Percentiles rank a stretch among this genome's conserved stretches.
phyloP scores from a whole-genome alignment of 1,139 yeast species.

The Diutina sp. region DNA sequence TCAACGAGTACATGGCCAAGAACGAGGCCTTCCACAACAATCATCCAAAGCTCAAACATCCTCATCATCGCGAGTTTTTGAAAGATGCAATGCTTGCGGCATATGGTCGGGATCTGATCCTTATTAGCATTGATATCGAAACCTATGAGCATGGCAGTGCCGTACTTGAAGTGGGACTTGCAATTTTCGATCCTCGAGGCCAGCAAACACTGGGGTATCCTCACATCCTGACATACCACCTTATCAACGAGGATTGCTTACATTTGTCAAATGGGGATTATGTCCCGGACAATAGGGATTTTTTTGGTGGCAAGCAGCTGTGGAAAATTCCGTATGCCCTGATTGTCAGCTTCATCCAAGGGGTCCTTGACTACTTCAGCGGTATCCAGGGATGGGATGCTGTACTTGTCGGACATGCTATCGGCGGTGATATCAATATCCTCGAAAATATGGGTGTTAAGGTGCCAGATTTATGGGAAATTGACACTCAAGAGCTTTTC shows the following conservation, averaged over 20 bases:
- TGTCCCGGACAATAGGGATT: constrained; percentile 47
- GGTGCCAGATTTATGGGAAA: neutral
- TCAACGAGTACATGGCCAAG: too few species aligned
- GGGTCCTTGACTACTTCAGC: constrained; percentile 26
- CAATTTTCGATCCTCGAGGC: constrained; percentile 51
- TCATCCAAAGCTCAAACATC: constrained; percentile 3
- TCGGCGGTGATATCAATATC: constrained; percentile 38
- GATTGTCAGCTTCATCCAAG: constrained; percentile 26
- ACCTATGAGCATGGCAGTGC: too few species aligned
- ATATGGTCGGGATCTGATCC: constrained; percentile 18
- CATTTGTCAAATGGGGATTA: constrained; percentile 37
- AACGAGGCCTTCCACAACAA: too few species aligned
- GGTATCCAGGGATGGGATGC: neutral
- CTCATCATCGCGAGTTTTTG: constrained; percentile 9
- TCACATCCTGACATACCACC: constrained; percentile 35
- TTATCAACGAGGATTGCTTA: constrained; percentile 31
- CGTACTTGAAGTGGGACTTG: constrained; percentile 58
- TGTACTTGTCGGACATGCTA: constrained; percentile 55
- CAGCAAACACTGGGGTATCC: constrained; percentile 23
- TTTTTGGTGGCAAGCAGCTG: constrained; percentile 48
- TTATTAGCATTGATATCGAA: constrained; percentile 42
- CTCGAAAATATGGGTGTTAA: neutral
- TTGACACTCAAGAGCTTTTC: constrained; percentile 43
- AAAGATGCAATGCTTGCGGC: constrained; percentile 15
- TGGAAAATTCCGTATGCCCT: constrained; percentile 24